These are phyloP conservation scores for Hypholoma fasciculare DNA, from an alignment of 768 basidiomycete species.

Conservation along the genomic window DNA sequence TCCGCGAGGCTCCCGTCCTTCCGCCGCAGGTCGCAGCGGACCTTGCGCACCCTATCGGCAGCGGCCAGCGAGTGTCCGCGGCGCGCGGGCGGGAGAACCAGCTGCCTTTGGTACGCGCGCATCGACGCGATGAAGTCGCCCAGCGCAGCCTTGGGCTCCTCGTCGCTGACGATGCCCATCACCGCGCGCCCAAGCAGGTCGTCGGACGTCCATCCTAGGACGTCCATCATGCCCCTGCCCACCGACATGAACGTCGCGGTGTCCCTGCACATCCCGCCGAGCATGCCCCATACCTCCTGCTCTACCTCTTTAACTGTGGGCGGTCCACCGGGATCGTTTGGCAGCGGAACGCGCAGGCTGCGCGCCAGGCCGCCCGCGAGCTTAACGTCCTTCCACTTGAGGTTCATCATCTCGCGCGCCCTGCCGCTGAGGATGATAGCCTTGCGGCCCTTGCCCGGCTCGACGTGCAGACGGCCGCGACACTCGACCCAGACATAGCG, in stretches of 20 bases:
- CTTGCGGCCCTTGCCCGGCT: conserved; percentile 93
- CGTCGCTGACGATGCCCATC: conserved; percentile 33
- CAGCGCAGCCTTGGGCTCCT: conserved; percentile 18
- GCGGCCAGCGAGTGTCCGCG: neutral
- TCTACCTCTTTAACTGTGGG: conserved; percentile 9
- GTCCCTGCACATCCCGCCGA: conserved; percentile 37
- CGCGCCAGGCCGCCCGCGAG: conserved; percentile 47
- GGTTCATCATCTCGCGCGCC: conserved; percentile 60
- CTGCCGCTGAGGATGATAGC: conserved; percentile 91
- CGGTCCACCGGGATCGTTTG: neutral
- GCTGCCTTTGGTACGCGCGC: conserved; percentile 10
- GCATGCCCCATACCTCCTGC: conserved; percentile 56
- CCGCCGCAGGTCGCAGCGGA: conserved; percentile 37
- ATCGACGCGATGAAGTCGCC: conserved; percentile 22
- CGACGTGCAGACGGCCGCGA: conserved; percentile 84
- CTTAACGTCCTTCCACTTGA: conserved; percentile 62
- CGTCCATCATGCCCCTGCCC: conserved; percentile 51
- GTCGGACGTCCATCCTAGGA: conserved; percentile 62
- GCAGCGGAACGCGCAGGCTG: conserved; percentile 9
- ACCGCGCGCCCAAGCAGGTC: conserved; percentile 55
- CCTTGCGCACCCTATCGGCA: conserved; percentile 21
- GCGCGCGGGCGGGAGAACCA: neutral
- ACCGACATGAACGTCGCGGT: conserved; percentile 46
- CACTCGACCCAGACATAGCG: conserved; percentile 88
- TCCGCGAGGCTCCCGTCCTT: conserved; percentile 31